Evolutionary conservation across 1,284 basidiomycete species (phyloP).

Genomic region (Sporisorium scitamineum): DNA sequence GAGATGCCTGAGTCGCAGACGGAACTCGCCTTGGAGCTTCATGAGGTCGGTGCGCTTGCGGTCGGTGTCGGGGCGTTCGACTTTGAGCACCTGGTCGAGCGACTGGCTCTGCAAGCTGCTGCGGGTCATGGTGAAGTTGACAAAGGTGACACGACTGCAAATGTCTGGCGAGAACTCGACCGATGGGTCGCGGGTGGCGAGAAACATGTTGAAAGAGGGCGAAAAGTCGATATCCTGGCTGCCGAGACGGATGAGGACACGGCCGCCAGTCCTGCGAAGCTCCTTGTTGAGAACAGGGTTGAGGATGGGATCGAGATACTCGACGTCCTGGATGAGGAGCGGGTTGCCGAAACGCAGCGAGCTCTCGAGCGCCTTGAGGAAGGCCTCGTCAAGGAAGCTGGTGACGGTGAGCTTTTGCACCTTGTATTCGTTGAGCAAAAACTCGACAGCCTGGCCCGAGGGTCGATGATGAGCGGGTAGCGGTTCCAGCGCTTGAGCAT

Average conservation of each 20-base stretch:
- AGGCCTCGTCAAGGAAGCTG: conserved; percentile 97
- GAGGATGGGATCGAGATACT: conserved; percentile 96
- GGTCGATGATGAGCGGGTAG: conserved; percentile 97
- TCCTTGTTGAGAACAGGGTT: conserved; percentile 98
- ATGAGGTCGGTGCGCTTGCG: conserved; percentile 96
- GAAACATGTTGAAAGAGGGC: conserved; percentile 94
- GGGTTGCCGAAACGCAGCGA: conserved; percentile 99
- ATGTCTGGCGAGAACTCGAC: conserved; percentile 98
- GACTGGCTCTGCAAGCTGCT: conserved; percentile 98
- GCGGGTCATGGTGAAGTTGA: conserved; percentile 99
- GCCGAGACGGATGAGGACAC: conserved; percentile 96
- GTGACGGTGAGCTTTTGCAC: conserved; percentile 97
- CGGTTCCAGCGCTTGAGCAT: conserved; percentile 96
- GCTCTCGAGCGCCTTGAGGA: conserved; percentile 97
- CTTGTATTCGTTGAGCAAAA: conserved; percentile 93
- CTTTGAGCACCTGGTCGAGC: conserved; percentile 94
- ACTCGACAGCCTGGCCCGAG: conserved; percentile 96
- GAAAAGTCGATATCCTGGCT: conserved; percentile 99
- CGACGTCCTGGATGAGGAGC: conserved; percentile 95
- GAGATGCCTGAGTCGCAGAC: conserved; percentile 87
- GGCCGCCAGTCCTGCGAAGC: conserved; percentile 86
- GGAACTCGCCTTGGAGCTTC: conserved; percentile 98
- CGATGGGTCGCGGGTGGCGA: conserved; percentile 95
- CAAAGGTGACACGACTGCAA: conserved; percentile 97
- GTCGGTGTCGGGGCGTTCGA: conserved; percentile 96